Conservation (phyloP, 495 filamentous ascomycete species). For the Wilcoxina mikolae region DNA sequence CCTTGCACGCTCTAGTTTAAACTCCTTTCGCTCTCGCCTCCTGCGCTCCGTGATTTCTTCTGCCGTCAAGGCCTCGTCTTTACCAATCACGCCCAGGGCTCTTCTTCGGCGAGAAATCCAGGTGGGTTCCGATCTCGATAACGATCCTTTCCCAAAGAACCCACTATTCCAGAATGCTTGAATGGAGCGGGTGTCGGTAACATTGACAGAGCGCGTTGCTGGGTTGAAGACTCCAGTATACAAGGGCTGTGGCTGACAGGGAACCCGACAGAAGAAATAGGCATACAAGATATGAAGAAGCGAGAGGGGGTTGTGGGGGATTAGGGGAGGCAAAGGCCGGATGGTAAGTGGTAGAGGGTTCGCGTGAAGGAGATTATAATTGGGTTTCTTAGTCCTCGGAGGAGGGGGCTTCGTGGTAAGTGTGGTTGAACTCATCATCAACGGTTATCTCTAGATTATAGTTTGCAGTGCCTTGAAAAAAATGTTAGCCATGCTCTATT, state of each 20-base stretch:
- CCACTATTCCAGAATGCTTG: slow-evolving; percentile 83
- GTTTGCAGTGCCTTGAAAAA: background rate
- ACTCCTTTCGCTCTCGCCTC: slow-evolving; percentile 61
- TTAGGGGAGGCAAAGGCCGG: slow-evolving; percentile 68
- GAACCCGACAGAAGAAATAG: slow-evolving; percentile 51
- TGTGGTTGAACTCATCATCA: slow-evolving; percentile 5
- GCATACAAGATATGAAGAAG: slow-evolving; percentile 61
- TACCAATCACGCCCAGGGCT: slow-evolving; percentile 45
- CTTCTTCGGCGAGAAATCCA: slow-evolving; percentile 77
- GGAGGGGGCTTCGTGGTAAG: slow-evolving; percentile 20
- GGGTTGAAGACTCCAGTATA: slow-evolving; percentile 63
- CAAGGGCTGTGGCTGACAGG: slow-evolving; percentile 45
- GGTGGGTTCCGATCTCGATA: slow-evolving; percentile 85
- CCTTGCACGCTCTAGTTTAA: slow-evolving; percentile 82
- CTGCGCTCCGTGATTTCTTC: slow-evolving; percentile 66
- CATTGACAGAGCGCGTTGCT: slow-evolving; percentile 68
- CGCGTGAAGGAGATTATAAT: slow-evolving; percentile 56
- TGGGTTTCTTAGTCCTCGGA: slow-evolving; percentile 35
- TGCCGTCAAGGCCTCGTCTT: slow-evolving; percentile 43
- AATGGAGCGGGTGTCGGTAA: slow-evolving; percentile 59
- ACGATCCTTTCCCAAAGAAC: slow-evolving; percentile 85
- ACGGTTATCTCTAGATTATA: background rate
- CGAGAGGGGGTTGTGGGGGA: slow-evolving; percentile 85
- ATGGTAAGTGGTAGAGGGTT: slow-evolving; percentile 64
- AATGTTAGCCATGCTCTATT: slow-evolving; percentile 1